A percentile compares a stretch with the other conserved stretches of the same genome.
Conservation (phyloP, 805 yeast genomes). For the Ogataea pini region DNA sequence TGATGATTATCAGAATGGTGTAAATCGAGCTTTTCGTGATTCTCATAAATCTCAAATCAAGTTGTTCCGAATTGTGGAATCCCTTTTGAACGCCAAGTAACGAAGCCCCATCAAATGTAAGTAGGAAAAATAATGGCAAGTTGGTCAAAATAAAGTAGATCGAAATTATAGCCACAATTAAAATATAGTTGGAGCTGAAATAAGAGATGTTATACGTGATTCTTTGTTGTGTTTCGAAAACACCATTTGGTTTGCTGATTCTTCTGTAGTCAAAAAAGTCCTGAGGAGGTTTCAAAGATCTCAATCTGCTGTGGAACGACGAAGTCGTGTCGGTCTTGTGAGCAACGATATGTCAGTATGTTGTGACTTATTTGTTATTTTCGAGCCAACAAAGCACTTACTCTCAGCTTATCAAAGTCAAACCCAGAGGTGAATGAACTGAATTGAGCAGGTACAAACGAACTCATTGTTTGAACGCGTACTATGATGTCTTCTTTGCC, state of each 20-base stretch:
- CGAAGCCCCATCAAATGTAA: conserved; percentile 47
- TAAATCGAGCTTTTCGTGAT: conserved; percentile 79
- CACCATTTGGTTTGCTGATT: conserved; percentile 78
- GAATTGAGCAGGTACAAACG: conserved; percentile 40
- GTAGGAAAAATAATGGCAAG: conserved; percentile 74
- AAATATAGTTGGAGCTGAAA: conserved; percentile 80
- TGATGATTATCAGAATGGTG: conserved; percentile 73
- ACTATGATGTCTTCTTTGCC: neutral
- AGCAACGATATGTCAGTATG: too few relatives aligned
- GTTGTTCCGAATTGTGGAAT: conserved; percentile 29
- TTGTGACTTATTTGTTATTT: too few relatives aligned
- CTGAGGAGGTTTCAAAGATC: conserved; percentile 76
- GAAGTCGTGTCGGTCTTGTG: conserved; percentile 35
- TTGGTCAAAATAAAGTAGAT: conserved; percentile 85
- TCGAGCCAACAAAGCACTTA: conserved; percentile 18
- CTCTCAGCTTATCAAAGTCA: conserved; percentile 36
- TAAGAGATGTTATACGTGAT: conserved; percentile 80
- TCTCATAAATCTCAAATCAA: conserved; percentile 48
- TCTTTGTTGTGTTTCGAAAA: conserved; percentile 82
- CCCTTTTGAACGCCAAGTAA: conserved; percentile 42
- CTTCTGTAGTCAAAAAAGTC: conserved; percentile 90
- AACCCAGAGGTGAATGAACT: conserved; percentile 35
- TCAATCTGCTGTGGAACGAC: conserved; percentile 58
- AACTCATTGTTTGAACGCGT: conserved; percentile 32
- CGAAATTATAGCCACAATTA: conserved; percentile 64